Conservation (phyloP, 1,139 yeast species). For the Arxiozyma slooffiae region DNA sequence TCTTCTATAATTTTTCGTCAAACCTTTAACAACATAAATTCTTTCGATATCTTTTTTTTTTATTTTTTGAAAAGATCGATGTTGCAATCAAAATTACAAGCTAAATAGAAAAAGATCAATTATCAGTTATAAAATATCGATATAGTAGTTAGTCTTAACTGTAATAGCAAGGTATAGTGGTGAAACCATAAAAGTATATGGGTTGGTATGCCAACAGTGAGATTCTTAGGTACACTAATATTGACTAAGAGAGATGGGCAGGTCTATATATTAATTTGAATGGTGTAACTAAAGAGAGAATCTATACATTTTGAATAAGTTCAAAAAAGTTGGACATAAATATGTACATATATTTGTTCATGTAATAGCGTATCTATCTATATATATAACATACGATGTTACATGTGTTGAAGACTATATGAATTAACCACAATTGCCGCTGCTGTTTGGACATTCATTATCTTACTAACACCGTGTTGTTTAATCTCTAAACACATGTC, state of each 20-base stretch:
- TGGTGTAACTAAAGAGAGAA: neutral
- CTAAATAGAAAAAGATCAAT: neutral
- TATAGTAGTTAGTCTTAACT: neutral
- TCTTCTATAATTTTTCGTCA: neutral
- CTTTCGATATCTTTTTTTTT: neutral
- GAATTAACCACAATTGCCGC: constrained; percentile 91
- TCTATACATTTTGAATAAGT: neutral
- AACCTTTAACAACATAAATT: too few relatives aligned
- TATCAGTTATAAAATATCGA: neutral
- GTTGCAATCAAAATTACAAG: neutral
- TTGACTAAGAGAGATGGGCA: neutral
- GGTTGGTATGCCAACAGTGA: neutral
- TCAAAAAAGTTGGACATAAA: too few relatives aligned
- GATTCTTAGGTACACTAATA: neutral
- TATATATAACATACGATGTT: constrained; percentile 3
- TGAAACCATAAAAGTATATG: neutral
- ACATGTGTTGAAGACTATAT: constrained; percentile 62
- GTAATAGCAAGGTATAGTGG: neutral
- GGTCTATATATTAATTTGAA: too few relatives aligned
- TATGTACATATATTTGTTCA: too few relatives aligned
- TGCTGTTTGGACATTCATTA: constrained; percentile 96
- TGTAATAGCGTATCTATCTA: neutral
- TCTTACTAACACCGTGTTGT: constrained; percentile 83
- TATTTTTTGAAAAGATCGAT: neutral
- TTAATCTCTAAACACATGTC: constrained; percentile 86